These are phyloP conservation scores for Emericellopsis atlantica DNA, from an alignment of 2,329 filamentous ascomycete genomes.

Conservation along the genomic window DNA sequence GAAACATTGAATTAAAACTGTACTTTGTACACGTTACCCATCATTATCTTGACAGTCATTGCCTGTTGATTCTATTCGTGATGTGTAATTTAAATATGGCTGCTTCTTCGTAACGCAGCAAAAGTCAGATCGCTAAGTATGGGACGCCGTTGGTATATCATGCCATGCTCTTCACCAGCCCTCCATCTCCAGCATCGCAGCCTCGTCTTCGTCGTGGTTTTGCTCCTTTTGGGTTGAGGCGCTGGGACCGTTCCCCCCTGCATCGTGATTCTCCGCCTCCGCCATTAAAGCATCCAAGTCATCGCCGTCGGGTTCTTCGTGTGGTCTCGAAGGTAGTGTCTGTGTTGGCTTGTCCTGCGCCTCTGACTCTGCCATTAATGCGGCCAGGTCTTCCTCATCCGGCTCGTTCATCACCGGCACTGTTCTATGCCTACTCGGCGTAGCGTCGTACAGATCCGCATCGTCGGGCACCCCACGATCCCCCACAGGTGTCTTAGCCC, in stretches of 20 bases:
- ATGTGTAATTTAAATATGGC: too few relatives aligned
- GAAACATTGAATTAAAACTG: too few relatives aligned
- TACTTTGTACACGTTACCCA: too few relatives aligned
- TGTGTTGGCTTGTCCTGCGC: conserved; percentile 7
- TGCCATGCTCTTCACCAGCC: conserved; percentile 28
- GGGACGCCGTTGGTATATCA: too few relatives aligned
- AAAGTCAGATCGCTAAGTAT: too few relatives aligned
- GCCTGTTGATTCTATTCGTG: too few relatives aligned
- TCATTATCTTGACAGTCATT: too few relatives aligned
- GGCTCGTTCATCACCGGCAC: conserved; percentile 10
- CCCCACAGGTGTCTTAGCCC: too few relatives aligned
- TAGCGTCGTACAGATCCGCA: conserved; percentile 43
- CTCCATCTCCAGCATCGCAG: conserved; percentile 54
- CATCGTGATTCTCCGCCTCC: conserved; percentile 23
- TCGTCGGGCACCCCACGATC: conserved; percentile 19
- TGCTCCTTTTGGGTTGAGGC: conserved; percentile 9
- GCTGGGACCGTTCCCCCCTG: background rate
- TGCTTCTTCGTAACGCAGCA: too few relatives aligned
- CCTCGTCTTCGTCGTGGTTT: conserved; percentile 50
- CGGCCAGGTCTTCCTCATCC: conserved; percentile 40
- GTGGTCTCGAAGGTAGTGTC: conserved; percentile 1
- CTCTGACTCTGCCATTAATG: conserved; percentile 37
- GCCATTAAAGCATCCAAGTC: conserved; percentile 40
- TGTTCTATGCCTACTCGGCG: conserved; percentile 21
- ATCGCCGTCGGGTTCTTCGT: conserved; percentile 23